A percentile compares a stretch with the other conserved stretches of the same genome.
phyloP scores from a whole-genome alignment of 306 rosid genomes.

The Malus domestica region DNA sequence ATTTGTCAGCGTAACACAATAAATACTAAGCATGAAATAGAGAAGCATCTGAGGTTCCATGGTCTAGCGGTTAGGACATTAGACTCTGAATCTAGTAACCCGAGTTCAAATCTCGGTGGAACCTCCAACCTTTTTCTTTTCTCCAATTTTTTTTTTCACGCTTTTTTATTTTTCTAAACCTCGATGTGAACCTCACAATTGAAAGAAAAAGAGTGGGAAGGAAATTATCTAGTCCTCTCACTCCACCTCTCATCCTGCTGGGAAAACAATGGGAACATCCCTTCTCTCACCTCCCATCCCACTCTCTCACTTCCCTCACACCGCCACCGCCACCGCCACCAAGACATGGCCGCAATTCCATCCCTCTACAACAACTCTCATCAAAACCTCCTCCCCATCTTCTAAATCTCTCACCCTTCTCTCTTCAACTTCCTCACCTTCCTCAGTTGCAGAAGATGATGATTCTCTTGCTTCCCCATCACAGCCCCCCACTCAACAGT shows the following conservation, averaged over 20 bases:
- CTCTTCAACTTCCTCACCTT: constrained; percentile 42
- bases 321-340: neutral
- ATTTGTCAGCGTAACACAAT: neutral
- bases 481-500: constrained; percentile 14
- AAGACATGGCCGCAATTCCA: neutral
- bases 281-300: constrained; percentile 35
- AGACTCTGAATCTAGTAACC: constrained; percentile 47
- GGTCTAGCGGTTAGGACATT: constrained; percentile 49
- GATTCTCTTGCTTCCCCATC: constrained; percentile 25
- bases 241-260: neutral
- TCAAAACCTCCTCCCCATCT: constrained; percentile 6
- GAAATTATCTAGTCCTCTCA: neutral
- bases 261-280: constrained; percentile 41
- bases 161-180: neutral
- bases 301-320: constrained; percentile 17
- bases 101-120: constrained; percentile 44
- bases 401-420: constrained; percentile 22
- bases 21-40: neutral
- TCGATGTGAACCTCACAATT: neutral
- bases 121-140: neutral
- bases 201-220: neutral
- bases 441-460: constrained; percentile 36
- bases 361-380: constrained; percentile 7
- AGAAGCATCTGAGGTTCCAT: constrained; percentile 13
- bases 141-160: neutral